A percentile compares a stretch with the other conserved stretches of the same genome.
These are phyloP conservation scores for Cladosporium sp. DNA, from an alignment of 2,329 filamentous ascomycete species.

Conservation along the genomic window DNA sequence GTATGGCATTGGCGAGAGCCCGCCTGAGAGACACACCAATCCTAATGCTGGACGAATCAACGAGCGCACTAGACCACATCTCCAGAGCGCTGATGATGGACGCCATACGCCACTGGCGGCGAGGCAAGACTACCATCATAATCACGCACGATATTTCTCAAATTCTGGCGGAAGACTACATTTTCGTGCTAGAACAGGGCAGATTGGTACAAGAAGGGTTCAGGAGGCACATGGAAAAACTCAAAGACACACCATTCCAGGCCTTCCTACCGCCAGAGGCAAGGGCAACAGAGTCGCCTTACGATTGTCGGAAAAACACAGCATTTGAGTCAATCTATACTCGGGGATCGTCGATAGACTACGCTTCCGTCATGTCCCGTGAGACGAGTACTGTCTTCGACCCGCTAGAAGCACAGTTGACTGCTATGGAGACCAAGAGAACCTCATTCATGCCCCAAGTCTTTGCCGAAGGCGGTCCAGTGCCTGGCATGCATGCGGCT, in stretches of 20 bases:
- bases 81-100: slow-evolving; percentile 67
- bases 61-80: slow-evolving; percentile 75
- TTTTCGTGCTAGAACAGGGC: slow-evolving; percentile 74
- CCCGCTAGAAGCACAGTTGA: slow-evolving; percentile 26
- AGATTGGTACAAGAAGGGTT: slow-evolving; percentile 65
- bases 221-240: slow-evolving; percentile 50
- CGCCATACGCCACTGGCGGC: slow-evolving; percentile 71
- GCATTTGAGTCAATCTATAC: slow-evolving; percentile 17
- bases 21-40: slow-evolving; percentile 72
- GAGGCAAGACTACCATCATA: slow-evolving; percentile 80
- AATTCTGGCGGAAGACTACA: slow-evolving; percentile 67
- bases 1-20: slow-evolving; percentile 75
- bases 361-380: slow-evolving; percentile 10
- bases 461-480: slow-evolving; percentile 22
- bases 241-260: slow-evolving; percentile 29
- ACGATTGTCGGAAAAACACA: slow-evolving; percentile 17
- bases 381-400: slow-evolving; percentile 17
- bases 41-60: slow-evolving; percentile 83
- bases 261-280: slow-evolving; percentile 25
- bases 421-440: slow-evolving; percentile 24
- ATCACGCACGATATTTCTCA: slow-evolving; percentile 87
- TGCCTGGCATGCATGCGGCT: slow-evolving; percentile 21
- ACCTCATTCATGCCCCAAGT: slow-evolving; percentile 25
- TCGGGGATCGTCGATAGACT: slow-evolving; percentile 18
- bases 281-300: slow-evolving; percentile 17